Base-by-base conservation (phyloP, 2,329 filamentous ascomycete species). In the Ceratocystis albifundus region DNA sequence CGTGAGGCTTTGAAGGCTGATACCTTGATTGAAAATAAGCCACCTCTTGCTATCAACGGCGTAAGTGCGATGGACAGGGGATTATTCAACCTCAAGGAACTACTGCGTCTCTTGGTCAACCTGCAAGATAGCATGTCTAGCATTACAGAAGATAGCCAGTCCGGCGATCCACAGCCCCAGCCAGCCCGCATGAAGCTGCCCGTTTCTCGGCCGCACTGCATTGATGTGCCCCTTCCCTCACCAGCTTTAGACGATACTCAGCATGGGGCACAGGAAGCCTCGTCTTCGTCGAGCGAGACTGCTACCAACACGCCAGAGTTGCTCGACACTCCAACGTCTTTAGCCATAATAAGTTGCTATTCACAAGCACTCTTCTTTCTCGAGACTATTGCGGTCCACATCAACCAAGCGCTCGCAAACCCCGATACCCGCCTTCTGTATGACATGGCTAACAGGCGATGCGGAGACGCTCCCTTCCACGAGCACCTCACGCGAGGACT, bases 271-370 rank as follows among this genome's bases (percentile, higher is more conserved):
- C 36, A 50, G 22, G 62, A 67, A 25, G 44, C 66, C 17, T 53
- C 66, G 7, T 15, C 44, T 25, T 45, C 36, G 8, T 20, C 61
- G 62, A 28, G 50, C 41, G 28, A 15, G 15, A n/a, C n/a, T 53
- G 50, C 25, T 46, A 45, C 10, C 17, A 59, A n/a, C 28, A 45
- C 5, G 48, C 55, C 61, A 20, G 62, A 64, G 22, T 55, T 64
- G 4, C 69, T 71, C n/a, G 72, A 73, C 65, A 69, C 70, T 0
- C 67, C 73, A 0, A 72, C 72, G 1, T 71, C 72, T 61, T 69
- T 73, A 32, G 69, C 73, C 25, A 68, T 73, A 36, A 71, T 73
- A 61, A 74, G 73, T 4, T 74, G 72, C 59, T 74, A 71, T 53
- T 68, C 70, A 4, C 72, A 74, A 30, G 66, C 73, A 25, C 67